Percentiles rank a stretch among this genome's conserved stretches.
phyloP scores from a whole-genome alignment of 768 basidiomycete species.

The Clitopilus hobsonii region DNA sequence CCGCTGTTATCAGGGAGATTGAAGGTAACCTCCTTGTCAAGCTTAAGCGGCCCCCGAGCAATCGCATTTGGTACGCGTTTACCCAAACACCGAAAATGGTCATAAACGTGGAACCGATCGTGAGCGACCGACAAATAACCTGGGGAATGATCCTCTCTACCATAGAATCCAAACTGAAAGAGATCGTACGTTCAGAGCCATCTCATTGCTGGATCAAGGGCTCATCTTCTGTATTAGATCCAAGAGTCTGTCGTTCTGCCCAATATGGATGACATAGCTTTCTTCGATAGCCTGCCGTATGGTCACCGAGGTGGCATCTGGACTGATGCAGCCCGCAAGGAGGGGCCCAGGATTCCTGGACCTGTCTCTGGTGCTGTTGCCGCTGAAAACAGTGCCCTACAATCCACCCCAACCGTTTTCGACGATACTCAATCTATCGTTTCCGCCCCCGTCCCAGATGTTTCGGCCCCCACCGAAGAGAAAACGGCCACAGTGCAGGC shows the following conservation, averaged over 20 bases:
- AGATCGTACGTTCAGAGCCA: conserved; percentile 59
- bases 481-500: conserved; percentile 3
- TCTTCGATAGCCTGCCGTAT: conserved; percentile 75
- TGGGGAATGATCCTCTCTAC: conserved; percentile 89
- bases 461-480: conserved; percentile 6
- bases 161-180: conserved; percentile 84
- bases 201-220: background rate
- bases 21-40: conserved; percentile 89
- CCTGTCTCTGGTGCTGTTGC: conserved; percentile 1
- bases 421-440: conserved; percentile 27
- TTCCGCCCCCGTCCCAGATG: conserved; percentile 31
- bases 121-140: conserved; percentile 90
- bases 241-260: conserved; percentile 92
- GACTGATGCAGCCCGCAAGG: conserved; percentile 62
- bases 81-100: conserved; percentile 87
- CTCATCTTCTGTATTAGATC: conserved; percentile 47
- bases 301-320: conserved; percentile 85
- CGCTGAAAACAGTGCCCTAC: no score
- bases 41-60: conserved; percentile 93
- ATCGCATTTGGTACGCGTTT: conserved; percentile 95
- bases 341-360: conserved; percentile 13
- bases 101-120: conserved; percentile 87
- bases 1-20: conserved; percentile 81
- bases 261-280: conserved; percentile 97
- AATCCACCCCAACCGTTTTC: conserved; percentile 5